A percentile compares a stretch with the other conserved stretches of the same genome.
phyloP scores from a whole-genome alignment of 169 alveolate species.

The Plasmodium coatneyi region DNA sequence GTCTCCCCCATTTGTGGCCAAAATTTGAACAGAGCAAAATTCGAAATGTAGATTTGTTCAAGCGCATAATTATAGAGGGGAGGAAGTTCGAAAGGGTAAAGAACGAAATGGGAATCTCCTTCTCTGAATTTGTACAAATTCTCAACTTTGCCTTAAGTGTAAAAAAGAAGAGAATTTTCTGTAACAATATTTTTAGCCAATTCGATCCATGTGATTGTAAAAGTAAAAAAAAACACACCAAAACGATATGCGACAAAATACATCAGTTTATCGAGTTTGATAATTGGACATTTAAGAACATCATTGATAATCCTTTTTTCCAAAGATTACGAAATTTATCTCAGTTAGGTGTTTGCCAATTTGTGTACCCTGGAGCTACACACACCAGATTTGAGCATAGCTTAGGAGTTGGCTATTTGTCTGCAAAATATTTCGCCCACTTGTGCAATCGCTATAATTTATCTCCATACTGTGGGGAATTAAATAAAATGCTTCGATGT shows the following conservation, averaged over 20 bases:
- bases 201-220: neutral
- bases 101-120: slow-evolving; percentile 55
- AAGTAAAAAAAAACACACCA: slow-evolving; percentile 17
- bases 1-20: slow-evolving; percentile 32
- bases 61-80: slow-evolving; percentile 22
- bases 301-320: slow-evolving; percentile 90
- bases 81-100: slow-evolving; percentile 38
- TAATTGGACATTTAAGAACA: slow-evolving; percentile 77
- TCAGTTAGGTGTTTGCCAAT: slow-evolving; percentile 87
- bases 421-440: slow-evolving; percentile 84
- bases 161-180: slow-evolving; percentile 63
- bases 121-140: slow-evolving; percentile 38
- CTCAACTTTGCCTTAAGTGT: slow-evolving; percentile 29
- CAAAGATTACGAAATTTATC: slow-evolving; percentile 91
- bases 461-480: slow-evolving; percentile 48
- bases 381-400: slow-evolving; percentile 93
- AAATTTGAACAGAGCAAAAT: slow-evolving; percentile 45
- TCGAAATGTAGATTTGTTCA: slow-evolving; percentile 9
- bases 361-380: slow-evolving; percentile 91
- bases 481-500: slow-evolving; percentile 77
- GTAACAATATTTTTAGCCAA: slow-evolving; percentile 56
- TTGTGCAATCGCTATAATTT: slow-evolving; percentile 68
- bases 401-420: slow-evolving; percentile 90
- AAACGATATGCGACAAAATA: slow-evolving; percentile 75
- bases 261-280: slow-evolving; percentile 79